Conservation (phyloP, 768 basidiomycete genomes). For the Pleurotus sapidus region DNA sequence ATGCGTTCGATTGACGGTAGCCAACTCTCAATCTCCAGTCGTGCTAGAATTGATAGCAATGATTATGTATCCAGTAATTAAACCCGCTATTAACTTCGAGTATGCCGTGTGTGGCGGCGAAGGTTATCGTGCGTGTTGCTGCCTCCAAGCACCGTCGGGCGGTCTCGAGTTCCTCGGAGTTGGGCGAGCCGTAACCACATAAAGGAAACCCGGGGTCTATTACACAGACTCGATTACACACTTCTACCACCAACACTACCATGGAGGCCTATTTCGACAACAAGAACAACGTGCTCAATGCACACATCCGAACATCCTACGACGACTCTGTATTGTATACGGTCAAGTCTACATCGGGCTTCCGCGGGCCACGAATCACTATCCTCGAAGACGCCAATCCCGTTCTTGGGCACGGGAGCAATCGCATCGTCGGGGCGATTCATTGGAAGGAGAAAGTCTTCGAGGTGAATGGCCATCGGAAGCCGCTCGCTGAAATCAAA, state of each 20-base stretch:
- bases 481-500: constrained; percentile 37
- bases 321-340: constrained; percentile 45
- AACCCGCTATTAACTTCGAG: constrained; percentile 1
- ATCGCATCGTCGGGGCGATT: constrained; percentile 36
- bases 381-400: constrained; percentile 48
- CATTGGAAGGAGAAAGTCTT: constrained; percentile 49
- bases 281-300: constrained; percentile 45
- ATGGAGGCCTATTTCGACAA: constrained; percentile 57
- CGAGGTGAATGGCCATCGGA: constrained; percentile 40
- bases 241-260: not conserved
- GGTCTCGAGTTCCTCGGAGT: not conserved
- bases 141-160: not conserved
- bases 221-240: not conserved
- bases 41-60: no score
- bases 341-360: constrained; percentile 38
- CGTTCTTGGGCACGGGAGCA: constrained; percentile 22
- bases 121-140: not conserved
- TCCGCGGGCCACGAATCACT: constrained; percentile 41
- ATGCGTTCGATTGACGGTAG: no score
- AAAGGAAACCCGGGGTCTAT: not conserved
- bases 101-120: not conserved
- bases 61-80: not conserved
- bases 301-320: constrained; percentile 37
- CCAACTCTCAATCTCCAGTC: no score
- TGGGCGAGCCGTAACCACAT: not conserved